These are phyloP conservation scores for Synchytrium microbalum DNA, from an alignment of 371 early-diverging fungal species.

Conservation along the genomic window DNA sequence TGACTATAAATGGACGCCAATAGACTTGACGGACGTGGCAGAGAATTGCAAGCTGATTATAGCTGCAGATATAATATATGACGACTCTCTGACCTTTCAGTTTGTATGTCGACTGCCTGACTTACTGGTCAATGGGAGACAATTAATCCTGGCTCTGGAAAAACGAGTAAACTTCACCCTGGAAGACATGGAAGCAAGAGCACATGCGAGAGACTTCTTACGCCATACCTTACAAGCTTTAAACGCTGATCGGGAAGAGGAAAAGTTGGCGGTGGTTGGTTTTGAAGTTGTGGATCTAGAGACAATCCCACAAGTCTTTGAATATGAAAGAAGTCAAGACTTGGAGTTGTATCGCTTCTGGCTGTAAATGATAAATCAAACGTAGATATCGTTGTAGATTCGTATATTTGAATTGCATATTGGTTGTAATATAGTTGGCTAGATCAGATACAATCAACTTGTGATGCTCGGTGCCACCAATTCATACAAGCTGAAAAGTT, in stretches of 20 bases:
- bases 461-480: no score
- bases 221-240: slow-evolving; percentile 18
- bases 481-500: no score
- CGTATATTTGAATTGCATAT: no score
- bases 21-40: slow-evolving; percentile 8
- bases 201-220: slow-evolving; percentile 24
- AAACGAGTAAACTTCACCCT: slow-evolving; percentile 22
- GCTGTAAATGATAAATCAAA: no score
- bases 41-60: slow-evolving; percentile 16
- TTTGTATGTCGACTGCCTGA: slow-evolving; percentile 16
- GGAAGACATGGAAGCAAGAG: slow-evolving; percentile 10
- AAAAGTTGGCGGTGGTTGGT: not conserved
- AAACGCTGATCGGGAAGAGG: slow-evolving; percentile 3
- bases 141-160: slow-evolving; percentile 22
- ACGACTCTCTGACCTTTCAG: slow-evolving; percentile 21
- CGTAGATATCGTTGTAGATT: no score
- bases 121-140: not conserved
- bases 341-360: not conserved
- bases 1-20: slow-evolving; percentile 6
- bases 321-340: not conserved
- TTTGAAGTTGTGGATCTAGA: not conserved
- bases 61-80: slow-evolving; percentile 28
- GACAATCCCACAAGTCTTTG: not conserved
- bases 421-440: no score
- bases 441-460: no score